Evolutionary conservation across 768 basidiomycete species (phyloP).

Genomic region (Suillus subaureus): DNA sequence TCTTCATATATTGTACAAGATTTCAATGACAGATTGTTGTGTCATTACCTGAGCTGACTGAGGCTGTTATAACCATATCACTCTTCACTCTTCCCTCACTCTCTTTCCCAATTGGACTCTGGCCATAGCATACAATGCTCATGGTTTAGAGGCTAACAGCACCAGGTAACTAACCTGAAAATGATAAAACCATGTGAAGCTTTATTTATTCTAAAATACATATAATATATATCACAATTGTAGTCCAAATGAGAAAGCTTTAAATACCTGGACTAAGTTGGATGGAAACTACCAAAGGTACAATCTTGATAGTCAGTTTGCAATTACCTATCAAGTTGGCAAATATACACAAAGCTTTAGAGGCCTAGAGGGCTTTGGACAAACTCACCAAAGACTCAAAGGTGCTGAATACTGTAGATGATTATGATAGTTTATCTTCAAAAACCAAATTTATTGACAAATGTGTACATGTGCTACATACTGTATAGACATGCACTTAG

Average conservation of each 20-base stretch:
- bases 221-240: not conserved
- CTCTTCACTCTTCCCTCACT: too few species aligned
- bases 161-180: not conserved
- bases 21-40: too few species aligned
- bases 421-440: not conserved
- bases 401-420: not conserved
- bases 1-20: too few species aligned
- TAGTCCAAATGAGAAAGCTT: not conserved
- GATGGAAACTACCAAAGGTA: not conserved
- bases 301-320: not conserved
- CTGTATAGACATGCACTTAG: not conserved
- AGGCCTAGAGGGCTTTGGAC: not conserved
- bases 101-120: too few species aligned
- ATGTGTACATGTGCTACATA: not conserved
- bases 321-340: not conserved
- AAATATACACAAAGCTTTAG: not conserved
- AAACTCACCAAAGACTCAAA: not conserved
- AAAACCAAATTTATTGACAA: not conserved
- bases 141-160: too few species aligned
- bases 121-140: too few species aligned
- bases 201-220: not conserved
- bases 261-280: not conserved
- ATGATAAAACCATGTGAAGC: not conserved
- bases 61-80: too few species aligned
- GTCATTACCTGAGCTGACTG: too few species aligned